These are phyloP conservation scores for Fusarium mundagurra DNA, from an alignment of 2,329 filamentous ascomycete species.

Conservation along the genomic window DNA sequence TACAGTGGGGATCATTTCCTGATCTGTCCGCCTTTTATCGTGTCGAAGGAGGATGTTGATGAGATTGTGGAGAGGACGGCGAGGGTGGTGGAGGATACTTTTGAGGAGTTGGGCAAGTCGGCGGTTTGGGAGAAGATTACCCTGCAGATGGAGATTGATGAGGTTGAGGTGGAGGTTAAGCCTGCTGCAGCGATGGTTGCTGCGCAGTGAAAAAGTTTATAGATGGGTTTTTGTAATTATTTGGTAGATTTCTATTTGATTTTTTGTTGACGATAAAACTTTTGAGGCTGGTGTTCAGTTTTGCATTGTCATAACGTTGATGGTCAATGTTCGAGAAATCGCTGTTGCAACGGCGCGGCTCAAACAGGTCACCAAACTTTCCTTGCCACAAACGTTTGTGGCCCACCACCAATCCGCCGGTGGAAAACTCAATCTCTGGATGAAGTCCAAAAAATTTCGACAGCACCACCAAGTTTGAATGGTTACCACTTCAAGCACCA, in stretches of 20 bases:
- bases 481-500: accelerated
- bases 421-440: accelerated
- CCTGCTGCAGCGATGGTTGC: not conserved
- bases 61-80: constrained; percentile 32
- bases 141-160: constrained; percentile 23
- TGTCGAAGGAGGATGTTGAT: constrained; percentile 24
- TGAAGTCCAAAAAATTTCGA: accelerated
- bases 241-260: not conserved
- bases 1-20: constrained; percentile 36
- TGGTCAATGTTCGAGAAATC: accelerated
- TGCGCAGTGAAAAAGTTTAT: not conserved
- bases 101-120: constrained; percentile 17
- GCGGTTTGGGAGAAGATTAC: constrained; percentile 31
- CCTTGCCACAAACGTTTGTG: accelerated
- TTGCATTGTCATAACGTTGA: accelerated
- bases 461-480: accelerated
- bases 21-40: constrained; percentile 33
- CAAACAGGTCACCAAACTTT: accelerated
- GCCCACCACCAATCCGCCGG: accelerated
- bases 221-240: not conserved
- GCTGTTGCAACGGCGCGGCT: not conserved
- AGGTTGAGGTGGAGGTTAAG: not conserved
- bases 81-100: constrained; percentile 31
- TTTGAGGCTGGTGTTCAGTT: accelerated
- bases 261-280: accelerated